Conservation (phyloP, 2,329 filamentous ascomycete species). For the Fusarium luffae region DNA sequence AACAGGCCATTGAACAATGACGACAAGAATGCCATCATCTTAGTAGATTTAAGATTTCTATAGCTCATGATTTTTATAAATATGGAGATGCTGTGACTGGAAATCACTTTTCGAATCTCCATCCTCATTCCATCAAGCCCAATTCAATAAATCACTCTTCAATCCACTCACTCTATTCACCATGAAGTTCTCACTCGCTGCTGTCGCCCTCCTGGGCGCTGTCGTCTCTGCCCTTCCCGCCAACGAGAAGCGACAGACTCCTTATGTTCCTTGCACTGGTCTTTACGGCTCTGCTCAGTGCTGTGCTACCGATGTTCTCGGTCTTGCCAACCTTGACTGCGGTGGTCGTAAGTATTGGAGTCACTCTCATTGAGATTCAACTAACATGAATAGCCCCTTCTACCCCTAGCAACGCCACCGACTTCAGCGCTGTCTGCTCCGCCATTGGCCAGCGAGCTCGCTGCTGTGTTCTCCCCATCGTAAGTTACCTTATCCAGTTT, state of each 20-base stretch:
- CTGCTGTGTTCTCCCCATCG: conserved; percentile 67
- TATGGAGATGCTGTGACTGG: neutral
- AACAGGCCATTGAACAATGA: conserved; percentile 20
- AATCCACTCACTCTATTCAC: neutral
- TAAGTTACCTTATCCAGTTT: neutral
- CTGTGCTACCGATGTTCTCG: conserved; percentile 71
- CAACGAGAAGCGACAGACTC: conserved; percentile 48
- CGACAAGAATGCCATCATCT: conserved; percentile 14
- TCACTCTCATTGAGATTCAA: accelerated
- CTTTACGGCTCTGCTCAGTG: conserved; percentile 62
- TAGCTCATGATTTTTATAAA: conserved; percentile 23
- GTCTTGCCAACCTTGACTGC: conserved; percentile 68
- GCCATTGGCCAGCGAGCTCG: conserved; percentile 64
- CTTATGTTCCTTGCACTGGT: conserved; percentile 55
- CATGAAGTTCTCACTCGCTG: conserved; percentile 50
- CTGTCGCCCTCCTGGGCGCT: conserved; percentile 44
- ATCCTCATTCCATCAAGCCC: neutral
- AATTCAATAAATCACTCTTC: conserved; percentile 10
- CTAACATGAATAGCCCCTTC: conserved; percentile 38
- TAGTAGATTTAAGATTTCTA: neutral
- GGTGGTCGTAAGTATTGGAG: conserved; percentile 57
- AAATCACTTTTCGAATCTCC: neutral
- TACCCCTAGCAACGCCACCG: conserved; percentile 52
- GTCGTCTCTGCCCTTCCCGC: conserved; percentile 45
- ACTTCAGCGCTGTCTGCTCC: conserved; percentile 60